Conservation (phyloP, 2,329 filamentous ascomycete genomes). For the Podosphaera xanthii region DNA sequence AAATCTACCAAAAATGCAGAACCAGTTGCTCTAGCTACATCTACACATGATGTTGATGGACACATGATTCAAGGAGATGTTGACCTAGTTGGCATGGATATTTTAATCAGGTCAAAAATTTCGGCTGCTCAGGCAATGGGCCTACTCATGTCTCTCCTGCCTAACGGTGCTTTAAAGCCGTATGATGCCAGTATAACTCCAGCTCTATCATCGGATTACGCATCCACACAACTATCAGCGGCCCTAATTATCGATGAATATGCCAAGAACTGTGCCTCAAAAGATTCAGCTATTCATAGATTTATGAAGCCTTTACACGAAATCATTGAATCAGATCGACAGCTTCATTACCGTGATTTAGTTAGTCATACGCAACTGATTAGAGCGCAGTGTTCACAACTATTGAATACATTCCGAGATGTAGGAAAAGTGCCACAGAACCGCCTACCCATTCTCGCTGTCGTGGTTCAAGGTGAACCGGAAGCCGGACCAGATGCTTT, state of each 20-base stretch:
- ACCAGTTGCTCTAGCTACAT: conserved; percentile 27
- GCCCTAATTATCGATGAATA: conserved; percentile 78
- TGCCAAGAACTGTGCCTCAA: conserved; percentile 33
- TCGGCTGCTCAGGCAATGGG: conserved; percentile 72
- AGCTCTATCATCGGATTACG: conserved; percentile 47
- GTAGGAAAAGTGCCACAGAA: conserved; percentile 57
- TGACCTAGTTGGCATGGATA: conserved; percentile 76
- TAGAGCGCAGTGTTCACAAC: conserved; percentile 71
- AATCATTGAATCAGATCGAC: conserved; percentile 63
- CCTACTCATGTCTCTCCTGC: conserved; percentile 55
- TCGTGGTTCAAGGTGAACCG: conserved; percentile 80
- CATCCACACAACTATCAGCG: conserved; percentile 67
- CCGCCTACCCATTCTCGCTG: conserved; percentile 60
- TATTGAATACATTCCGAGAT: conserved; percentile 80
- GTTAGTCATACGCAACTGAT: conserved; percentile 77
- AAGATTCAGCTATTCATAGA: conserved; percentile 26
- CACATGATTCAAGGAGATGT: conserved; percentile 96
- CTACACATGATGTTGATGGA: conserved; percentile 88
- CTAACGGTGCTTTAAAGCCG: conserved; percentile 33
- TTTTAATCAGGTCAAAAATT: conserved; percentile 73
- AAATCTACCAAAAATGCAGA: conserved; percentile 72
- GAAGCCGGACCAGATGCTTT: conserved; percentile 87
- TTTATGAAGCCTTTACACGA: conserved; percentile 45
- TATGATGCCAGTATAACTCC: conserved; percentile 44
- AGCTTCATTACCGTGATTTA: conserved; percentile 67